Conservation (phyloP, 1,284 basidiomycete species). For the Pascua guehoae region DNA sequence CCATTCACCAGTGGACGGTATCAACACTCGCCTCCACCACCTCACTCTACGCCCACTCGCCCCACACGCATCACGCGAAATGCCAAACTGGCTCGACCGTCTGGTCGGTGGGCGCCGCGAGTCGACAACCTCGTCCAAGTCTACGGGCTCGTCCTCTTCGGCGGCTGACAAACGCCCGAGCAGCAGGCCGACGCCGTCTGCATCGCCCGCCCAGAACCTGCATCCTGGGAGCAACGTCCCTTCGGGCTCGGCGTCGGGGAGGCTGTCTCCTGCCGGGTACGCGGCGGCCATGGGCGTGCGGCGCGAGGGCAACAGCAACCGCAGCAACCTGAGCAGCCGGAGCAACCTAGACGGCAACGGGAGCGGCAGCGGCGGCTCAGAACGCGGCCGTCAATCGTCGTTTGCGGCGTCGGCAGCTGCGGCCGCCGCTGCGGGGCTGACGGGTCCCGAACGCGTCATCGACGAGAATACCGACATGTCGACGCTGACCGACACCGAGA, state of each 20-base stretch:
- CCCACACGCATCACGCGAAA: not conserved
- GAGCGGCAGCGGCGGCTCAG: not conserved
- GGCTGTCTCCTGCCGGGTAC: not conserved
- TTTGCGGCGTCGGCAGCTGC: conserved; percentile 11
- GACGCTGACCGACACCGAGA: conserved; percentile 48
- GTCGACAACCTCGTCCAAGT: not conserved
- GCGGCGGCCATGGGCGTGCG: not conserved
- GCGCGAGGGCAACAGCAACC: not conserved
- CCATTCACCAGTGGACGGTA: not conserved
- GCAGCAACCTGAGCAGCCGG: not conserved
- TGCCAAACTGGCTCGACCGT: not conserved
- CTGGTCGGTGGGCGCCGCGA: conserved; percentile 1
- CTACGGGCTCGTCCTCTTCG: not conserved
- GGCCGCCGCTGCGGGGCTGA: conserved; percentile 8
- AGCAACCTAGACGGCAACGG: not conserved
- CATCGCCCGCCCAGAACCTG: not conserved
- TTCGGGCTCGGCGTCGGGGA: not conserved
- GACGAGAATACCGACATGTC: conserved; percentile 46
- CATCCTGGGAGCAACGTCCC: not conserved
- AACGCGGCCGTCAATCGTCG: conserved; percentile 2
- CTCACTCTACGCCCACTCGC: not conserved
- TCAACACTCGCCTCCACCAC: not conserved
- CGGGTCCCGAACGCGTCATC: conserved; percentile 30
- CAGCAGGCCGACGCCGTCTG: not conserved
- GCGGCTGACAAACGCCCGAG: not conserved